phyloP scores from a whole-genome alignment of 1,284 basidiomycete genomes.

The Ustilago lituana region DNA sequence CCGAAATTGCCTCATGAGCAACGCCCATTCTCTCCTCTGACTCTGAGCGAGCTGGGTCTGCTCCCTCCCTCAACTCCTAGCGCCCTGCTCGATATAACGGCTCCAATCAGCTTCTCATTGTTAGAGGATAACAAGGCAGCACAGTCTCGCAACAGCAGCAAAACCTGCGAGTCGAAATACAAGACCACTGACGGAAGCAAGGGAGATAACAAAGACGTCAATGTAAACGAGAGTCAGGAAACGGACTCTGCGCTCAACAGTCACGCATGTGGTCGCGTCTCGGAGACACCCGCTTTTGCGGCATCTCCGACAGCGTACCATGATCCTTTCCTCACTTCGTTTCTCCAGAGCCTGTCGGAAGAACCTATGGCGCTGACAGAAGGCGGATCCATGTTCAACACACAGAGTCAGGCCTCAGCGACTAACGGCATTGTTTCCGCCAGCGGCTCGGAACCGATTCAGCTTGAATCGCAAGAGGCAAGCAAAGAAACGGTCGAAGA shows the following conservation, averaged over 20 bases:
- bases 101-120: constrained; percentile 5
- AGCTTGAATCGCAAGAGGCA: too few species aligned
- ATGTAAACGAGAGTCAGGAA: too few species aligned
- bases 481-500: too few species aligned
- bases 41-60: constrained; percentile 29
- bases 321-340: constrained; percentile 22
- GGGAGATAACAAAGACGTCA: neutral
- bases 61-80: constrained; percentile 22
- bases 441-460: too few species aligned
- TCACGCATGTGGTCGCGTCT: neutral
- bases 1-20: too few species aligned
- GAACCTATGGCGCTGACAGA: neutral
- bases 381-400: too few species aligned
- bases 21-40: constrained; percentile 20
- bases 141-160: neutral
- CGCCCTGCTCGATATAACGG: constrained; percentile 29
- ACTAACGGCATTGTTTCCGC: too few species aligned
- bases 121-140: neutral
- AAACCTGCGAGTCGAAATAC: too few species aligned
- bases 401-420: too few species aligned
- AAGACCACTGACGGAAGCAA: neutral
- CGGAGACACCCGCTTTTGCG: neutral
- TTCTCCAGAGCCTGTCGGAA: constrained; percentile 22
- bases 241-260: too few species aligned
- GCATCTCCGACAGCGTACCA: constrained; percentile 1